Conservation (phyloP, 2,329 filamentous ascomycete genomes). For the Didymella glomerata region DNA sequence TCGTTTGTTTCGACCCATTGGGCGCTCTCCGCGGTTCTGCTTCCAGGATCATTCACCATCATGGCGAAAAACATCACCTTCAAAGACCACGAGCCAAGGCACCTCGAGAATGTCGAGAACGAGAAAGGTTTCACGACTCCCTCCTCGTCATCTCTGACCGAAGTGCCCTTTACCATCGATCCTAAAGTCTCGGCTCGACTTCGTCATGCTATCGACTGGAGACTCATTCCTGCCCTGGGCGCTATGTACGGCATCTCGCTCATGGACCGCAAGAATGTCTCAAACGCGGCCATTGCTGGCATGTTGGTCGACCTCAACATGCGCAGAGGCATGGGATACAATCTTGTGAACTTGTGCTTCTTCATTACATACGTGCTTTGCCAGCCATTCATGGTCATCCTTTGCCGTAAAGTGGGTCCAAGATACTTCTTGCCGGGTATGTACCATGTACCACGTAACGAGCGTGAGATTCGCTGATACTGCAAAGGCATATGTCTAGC, state of each 20-base stretch:
- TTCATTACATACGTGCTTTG: conserved; percentile 40
- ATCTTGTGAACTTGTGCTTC: conserved; percentile 38
- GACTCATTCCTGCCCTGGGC: conserved; percentile 35
- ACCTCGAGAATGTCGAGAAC: conserved; percentile 34
- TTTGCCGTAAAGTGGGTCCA: conserved; percentile 33
- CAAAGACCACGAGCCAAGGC: conserved; percentile 26
- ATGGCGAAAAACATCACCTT: conserved; percentile 28
- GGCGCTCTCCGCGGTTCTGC: not conserved
- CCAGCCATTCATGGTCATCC: conserved; percentile 35
- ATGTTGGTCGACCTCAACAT: conserved; percentile 35
- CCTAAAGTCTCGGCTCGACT: conserved; percentile 30
- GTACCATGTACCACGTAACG: not conserved
- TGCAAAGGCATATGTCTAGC: conserved; percentile 26
- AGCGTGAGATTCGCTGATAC: not conserved
- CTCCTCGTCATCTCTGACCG: conserved; percentile 19
- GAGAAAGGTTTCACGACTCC: conserved; percentile 29
- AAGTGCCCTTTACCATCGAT: conserved; percentile 25
- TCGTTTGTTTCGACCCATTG: not conserved
- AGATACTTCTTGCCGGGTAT: conserved; percentile 32
- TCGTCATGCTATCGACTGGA: conserved; percentile 36
- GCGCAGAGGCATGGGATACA: conserved; percentile 30
- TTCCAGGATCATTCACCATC: not conserved
- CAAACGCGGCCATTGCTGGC: conserved; percentile 39
- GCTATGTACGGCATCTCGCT: conserved; percentile 39
- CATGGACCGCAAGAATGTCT: conserved; percentile 41